These are phyloP conservation scores for Sordariomycetes sp. DNA, from an alignment of 2,329 filamentous ascomycete species.

Conservation along the genomic window DNA sequence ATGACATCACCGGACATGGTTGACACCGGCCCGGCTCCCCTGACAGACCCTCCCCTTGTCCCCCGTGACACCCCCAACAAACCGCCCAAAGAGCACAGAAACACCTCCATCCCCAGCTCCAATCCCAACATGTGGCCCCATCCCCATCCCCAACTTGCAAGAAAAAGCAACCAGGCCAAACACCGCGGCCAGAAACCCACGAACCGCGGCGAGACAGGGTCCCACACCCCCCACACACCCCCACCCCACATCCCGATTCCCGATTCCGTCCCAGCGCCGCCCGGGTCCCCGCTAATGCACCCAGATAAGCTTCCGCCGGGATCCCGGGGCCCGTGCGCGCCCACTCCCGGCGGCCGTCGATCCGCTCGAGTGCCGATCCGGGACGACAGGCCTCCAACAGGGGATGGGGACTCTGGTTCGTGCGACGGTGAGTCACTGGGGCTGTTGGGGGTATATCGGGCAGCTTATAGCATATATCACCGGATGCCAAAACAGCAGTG, in stretches of 20 bases:
- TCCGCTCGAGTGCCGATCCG: background rate
- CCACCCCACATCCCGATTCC: background rate
- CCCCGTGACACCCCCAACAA: background rate
- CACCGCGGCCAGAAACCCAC: background rate
- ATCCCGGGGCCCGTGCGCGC: background rate
- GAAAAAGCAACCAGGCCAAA: too few relatives aligned
- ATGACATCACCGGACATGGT: background rate
- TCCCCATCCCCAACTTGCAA: too few relatives aligned
- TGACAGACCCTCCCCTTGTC: background rate
- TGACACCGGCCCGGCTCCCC: background rate
- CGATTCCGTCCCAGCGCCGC: background rate
- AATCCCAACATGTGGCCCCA: background rate
- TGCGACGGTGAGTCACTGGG: too few relatives aligned
- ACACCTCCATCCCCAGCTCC: background rate
- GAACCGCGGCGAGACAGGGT: background rate
- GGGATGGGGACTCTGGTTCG: too few relatives aligned
- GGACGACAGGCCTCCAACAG: background rate
- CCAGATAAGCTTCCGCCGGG: background rate
- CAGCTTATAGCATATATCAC: too few relatives aligned
- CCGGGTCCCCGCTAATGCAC: constrained; percentile 4
- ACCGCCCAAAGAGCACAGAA: background rate
- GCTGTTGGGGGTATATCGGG: too few relatives aligned
- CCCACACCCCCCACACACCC: background rate
- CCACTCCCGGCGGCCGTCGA: background rate
- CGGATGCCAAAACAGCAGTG: too few relatives aligned